Percentiles rank a stretch among this genome's conserved stretches.
These are phyloP conservation scores for Fusarium continuum DNA, from an alignment of 2,329 filamentous ascomycete species.

Conservation along the genomic window DNA sequence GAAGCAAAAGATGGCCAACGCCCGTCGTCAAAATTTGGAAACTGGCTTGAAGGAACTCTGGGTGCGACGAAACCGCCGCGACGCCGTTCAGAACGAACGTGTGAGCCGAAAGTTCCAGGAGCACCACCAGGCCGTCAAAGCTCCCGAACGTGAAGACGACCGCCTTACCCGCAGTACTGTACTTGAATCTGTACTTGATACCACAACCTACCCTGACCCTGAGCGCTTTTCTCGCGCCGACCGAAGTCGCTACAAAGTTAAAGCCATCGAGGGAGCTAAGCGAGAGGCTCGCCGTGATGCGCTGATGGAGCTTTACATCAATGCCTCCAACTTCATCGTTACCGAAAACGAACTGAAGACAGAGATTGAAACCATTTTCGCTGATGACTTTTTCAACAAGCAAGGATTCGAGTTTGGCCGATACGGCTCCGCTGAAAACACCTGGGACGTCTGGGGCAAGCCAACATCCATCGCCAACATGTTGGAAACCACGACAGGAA, in stretches of 20 bases:
- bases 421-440: constrained; percentile 55
- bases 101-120: constrained; percentile 59
- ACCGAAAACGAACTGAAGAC: constrained; percentile 78
- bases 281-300: constrained; percentile 71
- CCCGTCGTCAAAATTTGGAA: constrained; percentile 75
- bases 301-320: constrained; percentile 89
- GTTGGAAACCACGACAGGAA: constrained; percentile 50
- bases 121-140: constrained; percentile 61
- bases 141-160: constrained; percentile 79
- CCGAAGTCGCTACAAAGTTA: constrained; percentile 54
- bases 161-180: constrained; percentile 76
- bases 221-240: constrained; percentile 65
- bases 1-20: constrained; percentile 77
- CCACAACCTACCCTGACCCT: constrained; percentile 68
- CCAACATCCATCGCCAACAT: constrained; percentile 58
- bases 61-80: constrained; percentile 64
- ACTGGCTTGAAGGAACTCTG: constrained; percentile 77
- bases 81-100: constrained; percentile 48
- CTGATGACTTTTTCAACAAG: constrained; percentile 64
- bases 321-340: constrained; percentile 87
- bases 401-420: constrained; percentile 45
- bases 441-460: constrained; percentile 61
- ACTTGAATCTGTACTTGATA: constrained; percentile 58
- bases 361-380: constrained; percentile 80
- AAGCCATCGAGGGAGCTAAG: constrained; percentile 56